Percentiles rank a stretch among this genome's conserved stretches.
Conservation (phyloP, 2,329 filamentous ascomycete species). For the Fusarium sp. region DNA sequence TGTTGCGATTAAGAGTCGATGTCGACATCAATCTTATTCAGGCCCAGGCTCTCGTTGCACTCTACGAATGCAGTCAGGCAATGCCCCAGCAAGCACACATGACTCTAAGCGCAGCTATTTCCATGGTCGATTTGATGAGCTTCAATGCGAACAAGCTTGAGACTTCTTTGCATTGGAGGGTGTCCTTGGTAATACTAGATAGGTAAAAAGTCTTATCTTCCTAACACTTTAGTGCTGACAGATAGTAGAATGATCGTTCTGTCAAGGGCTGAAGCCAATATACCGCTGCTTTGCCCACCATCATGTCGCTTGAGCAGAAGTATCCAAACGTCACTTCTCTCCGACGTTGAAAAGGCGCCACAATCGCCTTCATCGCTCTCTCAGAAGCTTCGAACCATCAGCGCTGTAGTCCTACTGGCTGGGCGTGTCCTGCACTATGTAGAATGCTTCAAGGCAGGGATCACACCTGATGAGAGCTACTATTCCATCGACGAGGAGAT, state of each 20-base stretch:
- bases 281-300: not conserved
- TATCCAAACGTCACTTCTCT: not conserved
- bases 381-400: not conserved
- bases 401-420: not conserved
- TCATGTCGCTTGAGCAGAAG: not conserved
- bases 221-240: not conserved
- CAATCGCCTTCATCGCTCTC: not conserved
- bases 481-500: not conserved
- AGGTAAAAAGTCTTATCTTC: not conserved
- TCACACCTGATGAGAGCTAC: not conserved
- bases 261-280: not conserved
- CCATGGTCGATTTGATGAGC: not conserved
- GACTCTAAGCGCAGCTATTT: not conserved
- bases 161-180: not conserved
- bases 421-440: not conserved
- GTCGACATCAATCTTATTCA: not conserved
- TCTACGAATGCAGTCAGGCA: constrained; percentile 13
- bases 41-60: not conserved
- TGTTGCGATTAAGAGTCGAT: not conserved
- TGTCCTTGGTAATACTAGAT: constrained; percentile 9
- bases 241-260: not conserved
- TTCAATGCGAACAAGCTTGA: not conserved
- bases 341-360: not conserved
- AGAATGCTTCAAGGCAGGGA: not conserved
- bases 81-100: not conserved